Evolutionary conservation across 257 asterid species (phyloP).

Genomic region (Penstemon newberryi): DNA sequence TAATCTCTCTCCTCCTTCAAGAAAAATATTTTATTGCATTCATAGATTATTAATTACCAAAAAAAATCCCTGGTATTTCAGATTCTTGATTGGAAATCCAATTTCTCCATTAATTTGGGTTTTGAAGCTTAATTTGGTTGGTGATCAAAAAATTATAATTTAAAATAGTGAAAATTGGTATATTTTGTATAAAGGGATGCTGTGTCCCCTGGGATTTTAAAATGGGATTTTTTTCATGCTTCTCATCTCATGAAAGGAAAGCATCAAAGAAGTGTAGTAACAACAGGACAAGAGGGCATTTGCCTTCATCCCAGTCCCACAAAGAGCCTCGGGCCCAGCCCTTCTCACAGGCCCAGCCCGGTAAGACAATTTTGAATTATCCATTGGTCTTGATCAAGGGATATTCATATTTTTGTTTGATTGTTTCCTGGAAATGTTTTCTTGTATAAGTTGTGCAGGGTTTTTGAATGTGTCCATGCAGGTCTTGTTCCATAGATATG

Average conservation of each 20-base stretch:
- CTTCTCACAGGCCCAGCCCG: constrained; percentile 33
- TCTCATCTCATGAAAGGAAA: constrained; percentile 51
- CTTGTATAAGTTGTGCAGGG: background rate
- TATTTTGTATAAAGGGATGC: too few species aligned
- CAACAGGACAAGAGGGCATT: constrained; percentile 28
- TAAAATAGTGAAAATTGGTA: too few species aligned
- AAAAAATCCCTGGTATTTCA: too few species aligned
- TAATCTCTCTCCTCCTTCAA: too few species aligned
- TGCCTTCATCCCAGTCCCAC: constrained; percentile 28
- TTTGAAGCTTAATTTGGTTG: too few species aligned
- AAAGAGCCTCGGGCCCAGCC: constrained; percentile 30
- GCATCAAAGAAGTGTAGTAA: constrained; percentile 39
- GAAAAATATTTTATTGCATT: too few species aligned
- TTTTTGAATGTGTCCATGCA: background rate
- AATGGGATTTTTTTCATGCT: constrained; percentile 86
- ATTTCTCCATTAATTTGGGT: too few species aligned
- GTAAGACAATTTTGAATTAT: constrained; percentile 31
- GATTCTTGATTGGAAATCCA: too few species aligned
- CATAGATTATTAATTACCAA: too few species aligned
- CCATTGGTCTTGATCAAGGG: background rate
- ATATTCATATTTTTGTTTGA: background rate
- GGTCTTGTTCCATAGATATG: too few species aligned
- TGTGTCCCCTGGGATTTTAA: constrained; percentile 16
- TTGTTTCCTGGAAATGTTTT: background rate
- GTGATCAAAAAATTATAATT: too few species aligned